phyloP scores from a whole-genome alignment of 2,329 filamentous ascomycete genomes.

The Teratosphaeria pseudoeucalypti region DNA sequence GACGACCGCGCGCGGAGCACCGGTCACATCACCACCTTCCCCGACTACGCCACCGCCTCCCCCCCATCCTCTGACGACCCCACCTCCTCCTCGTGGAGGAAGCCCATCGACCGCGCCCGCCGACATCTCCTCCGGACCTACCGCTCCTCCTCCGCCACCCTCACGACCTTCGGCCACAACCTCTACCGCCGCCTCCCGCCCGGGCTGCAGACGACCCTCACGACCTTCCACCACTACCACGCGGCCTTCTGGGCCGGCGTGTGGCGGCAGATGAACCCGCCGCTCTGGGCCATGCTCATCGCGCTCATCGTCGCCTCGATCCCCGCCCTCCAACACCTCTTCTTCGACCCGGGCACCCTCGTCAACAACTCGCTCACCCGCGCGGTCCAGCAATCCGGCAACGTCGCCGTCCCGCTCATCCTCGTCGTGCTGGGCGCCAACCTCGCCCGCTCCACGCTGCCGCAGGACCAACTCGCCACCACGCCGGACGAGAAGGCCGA shows the following conservation, averaged over 20 bases:
- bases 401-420: conserved; percentile 89
- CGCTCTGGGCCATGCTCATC: conserved; percentile 89
- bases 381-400: conserved; percentile 73
- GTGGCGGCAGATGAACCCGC: conserved; percentile 96
- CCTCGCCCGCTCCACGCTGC: conserved; percentile 80
- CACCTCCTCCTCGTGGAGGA: conserved; percentile 14
- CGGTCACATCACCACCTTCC: conserved; percentile 44
- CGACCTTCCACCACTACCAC: conserved; percentile 30
- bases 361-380: conserved; percentile 86
- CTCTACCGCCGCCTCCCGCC: conserved; percentile 43
- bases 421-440: conserved; percentile 92
- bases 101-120: conserved; percentile 13
- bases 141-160: conserved; percentile 14
- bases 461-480: conserved; percentile 49
- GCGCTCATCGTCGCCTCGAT: conserved; percentile 88
- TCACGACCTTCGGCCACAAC: conserved; percentile 25
- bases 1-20: conserved; percentile 27
- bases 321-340: conserved; percentile 67
- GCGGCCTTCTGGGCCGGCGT: conserved; percentile 53
- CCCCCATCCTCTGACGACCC: conserved; percentile 5
- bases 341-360: conserved; percentile 84
- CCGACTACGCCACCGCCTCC: conserved; percentile 21
- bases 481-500: conserved; percentile 60
- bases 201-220: conserved; percentile 41
- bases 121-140: conserved; percentile 12